phyloP scores from a whole-genome alignment of 2,329 filamentous ascomycete genomes.

The Fusarium drepaniforme region DNA sequence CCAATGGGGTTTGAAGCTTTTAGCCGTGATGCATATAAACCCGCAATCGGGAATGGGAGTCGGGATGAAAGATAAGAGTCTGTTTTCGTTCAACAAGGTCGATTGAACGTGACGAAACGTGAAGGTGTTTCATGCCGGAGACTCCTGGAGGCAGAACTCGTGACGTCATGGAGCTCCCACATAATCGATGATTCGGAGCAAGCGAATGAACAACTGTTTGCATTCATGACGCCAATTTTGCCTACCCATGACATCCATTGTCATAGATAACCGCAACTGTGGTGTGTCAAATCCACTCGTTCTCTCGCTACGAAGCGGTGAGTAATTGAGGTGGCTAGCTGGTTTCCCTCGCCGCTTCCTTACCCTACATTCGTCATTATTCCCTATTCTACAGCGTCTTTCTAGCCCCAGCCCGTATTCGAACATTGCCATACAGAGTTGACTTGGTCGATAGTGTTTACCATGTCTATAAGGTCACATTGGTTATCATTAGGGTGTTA shows the following conservation, averaged over 20 bases:
- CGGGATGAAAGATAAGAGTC: not conserved
- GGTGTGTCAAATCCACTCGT: not conserved
- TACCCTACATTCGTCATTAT: not conserved
- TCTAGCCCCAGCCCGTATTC: not conserved
- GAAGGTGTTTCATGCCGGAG: slow-evolving; percentile 2
- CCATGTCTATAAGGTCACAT: not conserved
- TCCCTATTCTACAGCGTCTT: not conserved
- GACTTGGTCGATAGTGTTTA: not conserved
- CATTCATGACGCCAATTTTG: not conserved
- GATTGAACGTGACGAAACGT: slow-evolving; percentile 5
- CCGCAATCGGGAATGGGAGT: not conserved
- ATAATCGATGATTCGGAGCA: not conserved
- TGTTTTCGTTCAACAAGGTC: not conserved
- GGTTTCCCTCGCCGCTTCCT: not conserved
- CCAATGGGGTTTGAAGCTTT: slow-evolving; percentile 17
- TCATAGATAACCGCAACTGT: not conserved
- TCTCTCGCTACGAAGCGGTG: not conserved
- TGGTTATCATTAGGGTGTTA: not conserved
- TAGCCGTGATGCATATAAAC: not conserved
- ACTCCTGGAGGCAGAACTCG: not conserved
- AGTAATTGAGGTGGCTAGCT: not conserved
- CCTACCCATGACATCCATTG: not conserved
- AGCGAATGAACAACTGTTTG: not conserved
- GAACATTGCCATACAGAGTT: not conserved
- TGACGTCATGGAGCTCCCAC: slow-evolving; percentile 23